Evolutionary conservation across 1,139 yeast species (phyloP).

Genomic region (Candida sp.): DNA sequence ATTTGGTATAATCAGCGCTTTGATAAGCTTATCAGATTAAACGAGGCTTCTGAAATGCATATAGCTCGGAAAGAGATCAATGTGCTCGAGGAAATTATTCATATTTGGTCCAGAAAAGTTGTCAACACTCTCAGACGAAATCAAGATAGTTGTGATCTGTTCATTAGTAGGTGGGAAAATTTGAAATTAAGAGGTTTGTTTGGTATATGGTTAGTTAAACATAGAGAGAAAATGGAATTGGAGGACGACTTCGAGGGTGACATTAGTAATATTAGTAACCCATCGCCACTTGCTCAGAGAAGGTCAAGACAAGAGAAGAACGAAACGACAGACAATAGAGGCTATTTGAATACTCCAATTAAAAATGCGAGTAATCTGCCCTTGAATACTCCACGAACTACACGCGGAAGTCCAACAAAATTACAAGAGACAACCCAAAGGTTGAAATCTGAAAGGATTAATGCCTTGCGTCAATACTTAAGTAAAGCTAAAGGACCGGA

Average conservation of each 20-base stretch:
- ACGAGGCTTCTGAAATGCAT: conserved; percentile 27
- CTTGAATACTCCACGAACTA: conserved; percentile 20
- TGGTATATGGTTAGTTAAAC: conserved; percentile 35
- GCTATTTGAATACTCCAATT: conserved; percentile 34
- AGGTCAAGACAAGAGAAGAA: conserved; percentile 6
- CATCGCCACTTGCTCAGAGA: conserved; percentile 35
- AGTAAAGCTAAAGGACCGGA: conserved; percentile 21
- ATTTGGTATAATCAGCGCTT: conserved; percentile 34
- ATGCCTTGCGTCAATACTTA: conserved; percentile 33
- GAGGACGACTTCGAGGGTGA: conserved; percentile 14
- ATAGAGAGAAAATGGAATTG: conserved; percentile 8
- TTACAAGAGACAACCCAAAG: conserved; percentile 39
- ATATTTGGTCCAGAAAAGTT: conserved; percentile 38
- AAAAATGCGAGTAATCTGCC: conserved; percentile 16
- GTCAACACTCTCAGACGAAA: conserved; percentile 30
- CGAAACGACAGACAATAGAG: conserved; percentile 8
- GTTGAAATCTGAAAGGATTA: conserved; percentile 29
- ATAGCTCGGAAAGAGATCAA: conserved; percentile 25
- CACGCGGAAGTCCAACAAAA: conserved; percentile 33
- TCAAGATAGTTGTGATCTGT: conserved; percentile 34
- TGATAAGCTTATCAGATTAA: conserved; percentile 18
- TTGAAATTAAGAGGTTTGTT: conserved; percentile 26
- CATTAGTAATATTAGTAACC: conserved; percentile 21
- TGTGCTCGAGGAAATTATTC: conserved; percentile 21
- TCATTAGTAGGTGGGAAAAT: conserved; percentile 30